Conservation (phyloP, 805 yeast genomes). For the Cyberlindnera lachancei region DNA sequence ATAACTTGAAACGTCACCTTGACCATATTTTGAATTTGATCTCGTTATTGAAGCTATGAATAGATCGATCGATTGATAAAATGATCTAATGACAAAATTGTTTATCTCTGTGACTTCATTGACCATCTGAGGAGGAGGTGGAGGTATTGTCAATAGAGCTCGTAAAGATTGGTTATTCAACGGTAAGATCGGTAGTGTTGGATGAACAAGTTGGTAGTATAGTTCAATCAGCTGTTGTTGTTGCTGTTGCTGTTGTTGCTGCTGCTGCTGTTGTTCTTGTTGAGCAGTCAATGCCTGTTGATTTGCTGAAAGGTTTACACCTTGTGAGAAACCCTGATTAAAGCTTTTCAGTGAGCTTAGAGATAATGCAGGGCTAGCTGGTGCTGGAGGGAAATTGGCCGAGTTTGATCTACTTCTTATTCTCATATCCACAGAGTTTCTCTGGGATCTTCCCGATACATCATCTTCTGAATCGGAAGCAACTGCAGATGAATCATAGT, state of each 20-base stretch:
- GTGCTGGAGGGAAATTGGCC: conserved; percentile 8
- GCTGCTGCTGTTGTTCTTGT: too few relatives aligned
- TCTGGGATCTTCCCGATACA: conserved; percentile 14
- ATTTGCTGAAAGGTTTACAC: background rate
- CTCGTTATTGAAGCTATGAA: conserved; percentile 11
- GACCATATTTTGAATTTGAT: background rate
- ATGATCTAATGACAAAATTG: conserved; percentile 11
- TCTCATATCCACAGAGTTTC: conserved; percentile 14
- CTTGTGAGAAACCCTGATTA: conserved; percentile 11
- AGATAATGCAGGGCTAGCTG: conserved; percentile 19
- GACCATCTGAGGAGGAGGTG: conserved; percentile 8
- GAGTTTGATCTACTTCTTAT: conserved; percentile 16
- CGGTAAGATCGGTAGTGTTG: conserved; percentile 31
- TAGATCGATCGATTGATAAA: conserved; percentile 15
- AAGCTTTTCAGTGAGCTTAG: conserved; percentile 14
- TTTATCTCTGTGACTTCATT: conserved; percentile 15
- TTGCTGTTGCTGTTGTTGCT: conserved; percentile 5
- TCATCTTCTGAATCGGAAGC: conserved; percentile 24
- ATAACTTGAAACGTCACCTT: too few relatives aligned
- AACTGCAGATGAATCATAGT: conserved; percentile 19
- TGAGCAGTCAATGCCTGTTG: conserved; percentile 4
- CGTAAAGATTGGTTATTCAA: conserved; percentile 22
- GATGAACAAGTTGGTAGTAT: conserved; percentile 39
- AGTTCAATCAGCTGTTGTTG: conserved; percentile 31
- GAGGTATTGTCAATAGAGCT: conserved; percentile 12